Conservation (phyloP, 768 basidiomycete species). For the Suillus discolor region DNA sequence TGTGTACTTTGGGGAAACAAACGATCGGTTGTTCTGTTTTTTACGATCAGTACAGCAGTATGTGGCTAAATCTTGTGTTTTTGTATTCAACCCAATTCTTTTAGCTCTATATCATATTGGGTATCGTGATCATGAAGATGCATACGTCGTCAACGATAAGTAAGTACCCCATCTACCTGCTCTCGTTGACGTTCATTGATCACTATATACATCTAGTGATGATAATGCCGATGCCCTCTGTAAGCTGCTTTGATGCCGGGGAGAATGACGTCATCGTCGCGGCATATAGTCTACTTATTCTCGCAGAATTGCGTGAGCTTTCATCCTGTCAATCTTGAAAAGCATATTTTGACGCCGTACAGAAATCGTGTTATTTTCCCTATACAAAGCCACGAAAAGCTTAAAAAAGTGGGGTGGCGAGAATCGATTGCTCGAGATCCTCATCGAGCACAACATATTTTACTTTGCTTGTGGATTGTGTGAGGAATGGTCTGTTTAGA, state of each 20-base stretch:
- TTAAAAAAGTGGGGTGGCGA: neutral
- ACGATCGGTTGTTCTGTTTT: neutral
- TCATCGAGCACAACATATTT: slow-evolving; percentile 6
- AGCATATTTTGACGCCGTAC: neutral
- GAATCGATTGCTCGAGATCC: neutral
- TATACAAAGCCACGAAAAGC: neutral
- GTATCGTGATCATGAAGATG: neutral
- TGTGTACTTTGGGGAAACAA: neutral
- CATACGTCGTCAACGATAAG: neutral
- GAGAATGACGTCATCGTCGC: neutral
- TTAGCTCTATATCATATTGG: neutral
- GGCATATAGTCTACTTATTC: neutral
- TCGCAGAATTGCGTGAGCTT: neutral
- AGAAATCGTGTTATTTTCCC: neutral
- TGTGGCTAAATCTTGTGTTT: neutral
- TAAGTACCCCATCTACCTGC: neutral
- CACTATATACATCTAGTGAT: neutral
- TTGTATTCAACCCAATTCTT: neutral
- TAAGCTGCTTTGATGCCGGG: neutral
- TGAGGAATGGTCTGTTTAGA: neutral
- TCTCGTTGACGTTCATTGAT: neutral
- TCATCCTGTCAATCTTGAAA: neutral
- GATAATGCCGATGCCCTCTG: neutral
- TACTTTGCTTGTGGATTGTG: slow-evolving; percentile 3
- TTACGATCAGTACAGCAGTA: neutral